Conservation (phyloP, 768 basidiomycete species). For the Boletus barrowsii region DNA sequence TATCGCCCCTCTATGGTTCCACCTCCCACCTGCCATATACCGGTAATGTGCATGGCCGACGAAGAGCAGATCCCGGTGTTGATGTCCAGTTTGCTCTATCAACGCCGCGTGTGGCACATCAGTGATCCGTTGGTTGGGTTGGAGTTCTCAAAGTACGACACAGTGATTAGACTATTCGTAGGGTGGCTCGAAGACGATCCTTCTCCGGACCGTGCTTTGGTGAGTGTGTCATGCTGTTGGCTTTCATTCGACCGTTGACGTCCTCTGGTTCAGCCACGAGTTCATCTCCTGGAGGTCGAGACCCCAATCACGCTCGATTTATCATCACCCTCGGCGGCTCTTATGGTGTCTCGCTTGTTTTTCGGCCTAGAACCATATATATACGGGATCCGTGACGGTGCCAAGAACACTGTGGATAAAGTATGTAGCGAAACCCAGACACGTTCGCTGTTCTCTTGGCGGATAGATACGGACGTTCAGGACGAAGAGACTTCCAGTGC, state of each 20-base stretch:
- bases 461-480: slow-evolving; percentile 4
- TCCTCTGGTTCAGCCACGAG: neutral
- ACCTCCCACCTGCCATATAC: slow-evolving; percentile 4
- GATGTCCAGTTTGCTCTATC: slow-evolving; percentile 11
- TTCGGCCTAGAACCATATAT: neutral
- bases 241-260: neutral
- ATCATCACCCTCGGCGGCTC: slow-evolving; percentile 1
- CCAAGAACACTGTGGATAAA: neutral
- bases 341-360: neutral
- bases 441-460: slow-evolving; percentile 1
- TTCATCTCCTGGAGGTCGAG: slow-evolving; percentile 5
- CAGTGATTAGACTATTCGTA: neutral
- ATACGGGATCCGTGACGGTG: neutral
- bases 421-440: neutral
- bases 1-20: neutral
- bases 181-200: slow-evolving; percentile 4
- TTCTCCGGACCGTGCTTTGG: neutral
- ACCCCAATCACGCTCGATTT: slow-evolving; percentile 1
- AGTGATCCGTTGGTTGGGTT: slow-evolving; percentile 3
- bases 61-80: neutral
- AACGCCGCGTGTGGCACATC: slow-evolving; percentile 5
- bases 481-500: no score
- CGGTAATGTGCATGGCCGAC: slow-evolving; percentile 8
- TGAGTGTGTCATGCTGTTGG: neutral
- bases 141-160: slow-evolving; percentile 5